These are phyloP conservation scores for Dendrobium officinale DNA, from an alignment of 106 monocot genomes.

Conservation along the genomic window DNA sequence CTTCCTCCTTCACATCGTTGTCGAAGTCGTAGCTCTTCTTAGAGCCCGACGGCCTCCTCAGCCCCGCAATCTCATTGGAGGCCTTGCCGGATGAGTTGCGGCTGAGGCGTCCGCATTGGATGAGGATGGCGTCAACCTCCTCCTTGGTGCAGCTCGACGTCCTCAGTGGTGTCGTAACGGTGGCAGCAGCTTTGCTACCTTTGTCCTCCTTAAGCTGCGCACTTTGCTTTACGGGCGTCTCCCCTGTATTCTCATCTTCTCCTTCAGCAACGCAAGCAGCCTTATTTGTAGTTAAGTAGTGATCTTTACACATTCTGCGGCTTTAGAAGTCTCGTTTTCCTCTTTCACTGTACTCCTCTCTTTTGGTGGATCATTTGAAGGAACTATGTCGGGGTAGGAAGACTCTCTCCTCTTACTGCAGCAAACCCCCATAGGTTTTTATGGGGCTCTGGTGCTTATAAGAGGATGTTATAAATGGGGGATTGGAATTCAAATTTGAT, in stretches of 20 bases:
- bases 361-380: not conserved
- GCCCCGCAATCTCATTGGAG: not conserved
- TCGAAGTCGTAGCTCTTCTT: conserved; percentile 87
- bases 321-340: not conserved
- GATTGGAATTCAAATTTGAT: no score
- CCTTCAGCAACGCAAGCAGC: not conserved
- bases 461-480: no score
- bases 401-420: conserved; percentile 15
- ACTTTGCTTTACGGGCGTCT: not conserved
- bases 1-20: conserved; percentile 27
- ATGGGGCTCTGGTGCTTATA: not conserved
- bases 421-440: conserved; percentile 15
- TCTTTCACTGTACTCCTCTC: not conserved
- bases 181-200: not conserved
- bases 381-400: not conserved
- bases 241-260: not conserved
- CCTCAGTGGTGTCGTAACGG: conserved; percentile 17
- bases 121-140: conserved; percentile 89
- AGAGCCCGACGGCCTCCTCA: conserved; percentile 42
- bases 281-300: not conserved
- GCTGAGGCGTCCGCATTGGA: conserved; percentile 93
- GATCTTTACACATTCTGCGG: not conserved
- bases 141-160: conserved; percentile 89
- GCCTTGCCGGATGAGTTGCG: conserved; percentile 65
- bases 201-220: not conserved